Base-by-base conservation (phyloP, 139 green algal genomes). In the Trebouxia sp. region DNA sequence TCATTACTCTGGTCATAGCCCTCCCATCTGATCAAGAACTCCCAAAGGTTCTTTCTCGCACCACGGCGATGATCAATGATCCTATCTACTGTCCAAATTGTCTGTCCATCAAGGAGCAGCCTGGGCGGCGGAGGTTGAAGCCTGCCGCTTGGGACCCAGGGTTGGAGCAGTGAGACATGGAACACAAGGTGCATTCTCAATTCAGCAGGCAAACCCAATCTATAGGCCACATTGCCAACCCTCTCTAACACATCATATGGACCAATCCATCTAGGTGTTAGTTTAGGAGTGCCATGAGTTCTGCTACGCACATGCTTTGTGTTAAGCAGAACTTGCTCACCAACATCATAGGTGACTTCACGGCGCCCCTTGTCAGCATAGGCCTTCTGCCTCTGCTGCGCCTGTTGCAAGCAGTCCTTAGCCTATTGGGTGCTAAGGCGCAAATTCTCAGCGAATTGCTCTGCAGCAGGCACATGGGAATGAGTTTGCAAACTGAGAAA, bases 321-420 rank as follows among this genome's bases (percentile, higher is more conserved):
- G 30, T 39, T 79, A 10, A 87, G 37, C 32, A 77, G 30, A 2
- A 87, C 78, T 37, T 65, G n/a, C 20, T 85, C 74, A 72, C 80
- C 74, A 75, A 78, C 74, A 12, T 78, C 24, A 38, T 76, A 85
- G n/a, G 22, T 28, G 47, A 20, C 48, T 26, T 45, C 15, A 35
- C 35, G 24, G 14, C 17, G 20, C 32, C 5, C 24, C 15, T 28
- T 9, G 35, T 12, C 47, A 22, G 6, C 24, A 30, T 38, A 30
- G 8, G 72, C 26, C 1, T 45, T 76, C 42, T 37, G 28, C 58
- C 58, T 42, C 58, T 70, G 28, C 58, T 72, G 38, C 39, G 42
- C 30, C 30, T n/a, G 24, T 30, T 82, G 28, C 43, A 50, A 11
- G 15, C 39, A 58, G 0, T 58, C 26, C n/a, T 32, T 41, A 28